Evolutionary conservation across 2,329 filamentous ascomycete species (phyloP).

Genomic region (Lizonia empirigonia): DNA sequence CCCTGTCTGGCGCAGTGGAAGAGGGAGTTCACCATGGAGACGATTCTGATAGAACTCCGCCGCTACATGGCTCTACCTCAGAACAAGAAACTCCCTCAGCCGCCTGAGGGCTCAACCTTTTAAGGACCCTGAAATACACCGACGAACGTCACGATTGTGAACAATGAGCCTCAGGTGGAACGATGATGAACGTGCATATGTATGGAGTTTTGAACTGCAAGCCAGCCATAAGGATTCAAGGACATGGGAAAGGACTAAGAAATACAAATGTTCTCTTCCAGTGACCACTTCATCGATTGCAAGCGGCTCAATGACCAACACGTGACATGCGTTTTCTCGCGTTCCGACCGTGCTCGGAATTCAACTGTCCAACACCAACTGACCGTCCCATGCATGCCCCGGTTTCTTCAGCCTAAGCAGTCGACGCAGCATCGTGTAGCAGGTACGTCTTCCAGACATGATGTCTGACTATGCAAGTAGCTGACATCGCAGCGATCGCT

Average conservation of each 20-base stretch:
- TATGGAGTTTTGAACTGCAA: constrained; percentile 36
- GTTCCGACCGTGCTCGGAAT: constrained; percentile 11
- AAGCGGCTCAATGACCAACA: neutral
- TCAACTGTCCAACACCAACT: constrained; percentile 16
- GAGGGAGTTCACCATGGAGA: constrained; percentile 93
- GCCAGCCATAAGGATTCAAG: constrained; percentile 15
- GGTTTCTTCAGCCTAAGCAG: constrained; percentile 52
- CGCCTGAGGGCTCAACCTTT: constrained; percentile 79
- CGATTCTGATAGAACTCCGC: constrained; percentile 82
- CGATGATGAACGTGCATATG: constrained; percentile 35
- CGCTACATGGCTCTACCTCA: constrained; percentile 92
- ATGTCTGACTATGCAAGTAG: constrained; percentile 7
- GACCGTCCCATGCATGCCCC: constrained; percentile 52
- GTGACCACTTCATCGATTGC: neutral
- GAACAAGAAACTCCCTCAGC: constrained; percentile 95
- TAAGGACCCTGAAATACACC: constrained; percentile 15
- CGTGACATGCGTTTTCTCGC: constrained; percentile 28
- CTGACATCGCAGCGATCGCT: constrained; percentile 61
- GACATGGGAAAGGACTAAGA: constrained; percentile 14
- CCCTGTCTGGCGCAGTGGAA: constrained; percentile 90
- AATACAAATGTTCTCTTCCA: constrained; percentile 12
- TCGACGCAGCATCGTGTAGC: constrained; percentile 59
- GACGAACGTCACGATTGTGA: constrained; percentile 14
- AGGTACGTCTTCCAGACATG: constrained; percentile 43
- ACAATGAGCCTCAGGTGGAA: constrained; percentile 5